A percentile compares a stretch with the other conserved stretches of the same genome.
Conservation (phyloP, 345 rosid species). For the Kandelia obovata region DNA sequence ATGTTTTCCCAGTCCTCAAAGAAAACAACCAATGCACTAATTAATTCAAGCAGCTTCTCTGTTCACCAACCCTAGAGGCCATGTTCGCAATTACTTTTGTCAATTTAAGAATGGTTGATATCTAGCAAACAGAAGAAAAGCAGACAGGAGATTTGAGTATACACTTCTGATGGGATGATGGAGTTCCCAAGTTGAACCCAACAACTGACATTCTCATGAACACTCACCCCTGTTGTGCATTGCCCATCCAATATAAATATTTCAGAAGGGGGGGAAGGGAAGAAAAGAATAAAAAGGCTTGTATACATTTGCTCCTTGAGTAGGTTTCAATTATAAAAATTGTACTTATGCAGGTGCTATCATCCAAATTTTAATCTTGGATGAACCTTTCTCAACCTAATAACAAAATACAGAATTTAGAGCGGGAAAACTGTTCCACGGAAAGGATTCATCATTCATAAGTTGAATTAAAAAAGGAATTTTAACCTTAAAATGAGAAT, state of each 20-base stretch:
- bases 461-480: not conserved
- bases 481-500: not conserved
- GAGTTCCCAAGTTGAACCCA: too few species aligned
- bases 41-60: not conserved
- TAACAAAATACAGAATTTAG: not conserved
- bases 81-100: not conserved
- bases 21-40: not conserved
- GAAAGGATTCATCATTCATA: conserved; percentile 1
- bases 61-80: not conserved
- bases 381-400: not conserved
- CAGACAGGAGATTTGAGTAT: not conserved
- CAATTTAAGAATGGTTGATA: not conserved
- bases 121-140: not conserved
- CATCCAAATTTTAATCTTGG: not conserved
- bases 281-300: too few species aligned
- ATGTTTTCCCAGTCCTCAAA: not conserved
- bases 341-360: too few species aligned
- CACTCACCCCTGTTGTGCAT: too few species aligned
- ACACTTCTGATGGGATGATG: not conserved
- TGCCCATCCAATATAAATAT: too few species aligned
- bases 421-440: too few species aligned
- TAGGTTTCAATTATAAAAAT: too few species aligned
- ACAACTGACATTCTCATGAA: too few species aligned
- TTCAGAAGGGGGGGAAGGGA: too few species aligned
- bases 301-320: too few species aligned